These are phyloP conservation scores for Kodamaea alishanica DNA, from an alignment of 1,139 yeast species.

Conservation along the genomic window DNA sequence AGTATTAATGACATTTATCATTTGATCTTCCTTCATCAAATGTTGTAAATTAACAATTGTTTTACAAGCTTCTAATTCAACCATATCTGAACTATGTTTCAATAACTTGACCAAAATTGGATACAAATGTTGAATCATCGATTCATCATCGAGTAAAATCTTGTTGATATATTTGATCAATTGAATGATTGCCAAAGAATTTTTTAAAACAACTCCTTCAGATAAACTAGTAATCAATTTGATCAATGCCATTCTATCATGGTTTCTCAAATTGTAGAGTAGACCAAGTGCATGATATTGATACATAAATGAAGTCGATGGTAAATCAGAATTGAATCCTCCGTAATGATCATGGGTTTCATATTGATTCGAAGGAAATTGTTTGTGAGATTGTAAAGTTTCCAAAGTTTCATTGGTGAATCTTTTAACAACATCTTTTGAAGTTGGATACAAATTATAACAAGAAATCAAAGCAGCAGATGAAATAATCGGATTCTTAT, in stretches of 20 bases:
- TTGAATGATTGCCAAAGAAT: slow-evolving; percentile 77
- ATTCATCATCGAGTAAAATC: slow-evolving; percentile 58
- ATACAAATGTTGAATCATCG: slow-evolving; percentile 52
- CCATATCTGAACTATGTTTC: slow-evolving; percentile 83
- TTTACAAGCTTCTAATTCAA: slow-evolving; percentile 91
- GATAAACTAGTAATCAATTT: slow-evolving; percentile 82
- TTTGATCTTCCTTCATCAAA: slow-evolving; percentile 59
- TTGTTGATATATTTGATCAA: slow-evolving; percentile 79
- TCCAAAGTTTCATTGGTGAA: slow-evolving; percentile 94
- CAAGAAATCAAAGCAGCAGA: slow-evolving; percentile 92
- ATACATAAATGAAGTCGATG: slow-evolving; percentile 72
- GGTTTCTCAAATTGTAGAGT: slow-evolving; percentile 80
- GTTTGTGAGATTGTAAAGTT: slow-evolving; percentile 68
- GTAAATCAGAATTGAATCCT: slow-evolving; percentile 46
- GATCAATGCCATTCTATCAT: slow-evolving; percentile 91
- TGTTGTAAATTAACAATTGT: slow-evolving; percentile 63
- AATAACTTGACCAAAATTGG: slow-evolving; percentile 69
- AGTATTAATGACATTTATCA: slow-evolving; percentile 60
- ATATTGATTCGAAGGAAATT: slow-evolving; percentile 57
- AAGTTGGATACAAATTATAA: slow-evolving; percentile 83
- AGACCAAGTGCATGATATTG: slow-evolving; percentile 96
- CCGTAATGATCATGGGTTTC: slow-evolving; percentile 55
- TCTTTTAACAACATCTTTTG: slow-evolving; percentile 87
- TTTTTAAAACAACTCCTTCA: slow-evolving; percentile 58
- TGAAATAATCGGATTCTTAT: slow-evolving; percentile 80